Percentiles rank a stretch among this genome's conserved stretches.
Conservation (phyloP, 768 basidiomycete genomes). For the Cyclocybe aegerita region DNA sequence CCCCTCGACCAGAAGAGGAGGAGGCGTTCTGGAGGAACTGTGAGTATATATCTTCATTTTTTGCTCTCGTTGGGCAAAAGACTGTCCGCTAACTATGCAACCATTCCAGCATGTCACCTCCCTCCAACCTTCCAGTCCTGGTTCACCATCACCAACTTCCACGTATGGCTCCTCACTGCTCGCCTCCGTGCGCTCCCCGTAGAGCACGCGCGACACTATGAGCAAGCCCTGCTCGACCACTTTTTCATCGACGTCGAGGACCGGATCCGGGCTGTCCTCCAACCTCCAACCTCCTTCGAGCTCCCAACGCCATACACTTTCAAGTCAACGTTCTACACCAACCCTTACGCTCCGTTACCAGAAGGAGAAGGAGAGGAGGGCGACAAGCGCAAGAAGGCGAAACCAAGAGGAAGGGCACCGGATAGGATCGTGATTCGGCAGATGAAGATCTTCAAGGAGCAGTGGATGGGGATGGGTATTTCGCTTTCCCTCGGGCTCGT, state of each 20-base stretch:
- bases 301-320: constrained; percentile 46
- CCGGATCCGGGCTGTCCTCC: constrained; percentile 79
- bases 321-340: constrained; percentile 42
- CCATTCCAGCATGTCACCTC: constrained; percentile 66
- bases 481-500: constrained; percentile 78
- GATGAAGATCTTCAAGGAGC: constrained; percentile 91
- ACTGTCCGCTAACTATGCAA: not conserved
- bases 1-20: constrained; percentile 58
- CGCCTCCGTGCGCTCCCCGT: constrained; percentile 81
- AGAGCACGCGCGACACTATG: constrained; percentile 63
- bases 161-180: constrained; percentile 88
- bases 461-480: constrained; percentile 83
- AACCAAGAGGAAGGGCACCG: constrained; percentile 48
- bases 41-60: constrained; percentile 25
- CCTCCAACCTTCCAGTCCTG: constrained; percentile 96
- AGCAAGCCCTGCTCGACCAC: constrained; percentile 87
- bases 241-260: constrained; percentile 95
- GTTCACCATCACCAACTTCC: constrained; percentile 92
- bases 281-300: constrained; percentile 39
- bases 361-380: constrained; percentile 13
- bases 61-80: not conserved
- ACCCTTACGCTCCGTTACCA: constrained; percentile 36
- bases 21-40: constrained; percentile 64
- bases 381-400: constrained; percentile 11
- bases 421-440: constrained; percentile 81